A percentile compares a stretch with the other conserved stretches of the same genome.
Conservation (phyloP, 495 filamentous ascomycete genomes). For the Trichocladium antarcticum region DNA sequence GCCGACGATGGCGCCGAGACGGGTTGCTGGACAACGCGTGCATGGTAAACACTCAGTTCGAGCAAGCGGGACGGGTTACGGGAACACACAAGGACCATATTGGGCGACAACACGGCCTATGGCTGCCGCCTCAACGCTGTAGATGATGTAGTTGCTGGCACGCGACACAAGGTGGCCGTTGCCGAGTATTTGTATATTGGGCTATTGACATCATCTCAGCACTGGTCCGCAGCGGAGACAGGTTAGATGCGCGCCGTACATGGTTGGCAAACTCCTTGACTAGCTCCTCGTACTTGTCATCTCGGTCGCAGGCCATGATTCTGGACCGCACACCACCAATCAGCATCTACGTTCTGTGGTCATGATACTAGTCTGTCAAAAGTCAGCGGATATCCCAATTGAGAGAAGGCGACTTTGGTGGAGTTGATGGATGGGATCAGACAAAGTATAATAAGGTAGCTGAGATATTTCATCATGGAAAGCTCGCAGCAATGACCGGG, state of each 20-base stretch:
- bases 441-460: conserved; percentile 86
- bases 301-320: conserved; percentile 86
- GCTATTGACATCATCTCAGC: conserved; percentile 50
- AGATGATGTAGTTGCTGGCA: conserved; percentile 92
- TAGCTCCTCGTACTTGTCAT: conserved; percentile 70
- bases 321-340: conserved; percentile 36
- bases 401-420: conserved; percentile 3
- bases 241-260: conserved; percentile 34
- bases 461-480: conserved; percentile 96
- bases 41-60: conserved; percentile 13
- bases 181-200: conserved; percentile 62
- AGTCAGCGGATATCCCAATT: conserved; percentile 13
- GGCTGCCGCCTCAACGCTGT: conserved; percentile 87
- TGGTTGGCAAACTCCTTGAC: conserved; percentile 64
- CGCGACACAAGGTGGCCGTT: conserved; percentile 94
- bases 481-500: conserved; percentile 24
- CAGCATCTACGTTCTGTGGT: conserved; percentile 1
- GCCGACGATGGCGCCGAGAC: conserved; percentile 84
- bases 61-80: background rate
- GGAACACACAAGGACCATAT: conserved; percentile 77
- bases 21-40: conserved; percentile 55
- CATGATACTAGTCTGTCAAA: conserved; percentile 1
- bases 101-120: conserved; percentile 74
- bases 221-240: conserved; percentile 30
- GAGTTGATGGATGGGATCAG: conserved; percentile 44